Conservation (phyloP, 495 filamentous ascomycete genomes). For the Aspergillus sparsus region DNA sequence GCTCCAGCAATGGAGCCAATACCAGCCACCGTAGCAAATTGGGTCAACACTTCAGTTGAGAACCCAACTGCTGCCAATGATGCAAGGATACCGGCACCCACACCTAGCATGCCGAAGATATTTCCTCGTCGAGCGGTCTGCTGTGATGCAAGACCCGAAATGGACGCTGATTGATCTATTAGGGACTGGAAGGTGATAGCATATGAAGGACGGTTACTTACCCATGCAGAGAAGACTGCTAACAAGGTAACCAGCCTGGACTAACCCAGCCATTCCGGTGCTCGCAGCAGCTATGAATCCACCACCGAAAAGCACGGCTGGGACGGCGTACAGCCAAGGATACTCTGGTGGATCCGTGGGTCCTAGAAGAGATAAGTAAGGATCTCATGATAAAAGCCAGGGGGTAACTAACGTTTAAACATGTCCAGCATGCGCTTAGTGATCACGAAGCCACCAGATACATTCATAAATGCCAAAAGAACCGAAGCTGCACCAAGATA, state of each 20-base stretch:
- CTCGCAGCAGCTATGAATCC: slow-evolving; percentile 73
- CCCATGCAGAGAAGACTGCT: slow-evolving; percentile 76
- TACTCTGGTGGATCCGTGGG: slow-evolving; percentile 80
- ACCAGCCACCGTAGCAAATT: slow-evolving; percentile 70
- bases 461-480: slow-evolving; percentile 77
- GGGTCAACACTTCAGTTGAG: slow-evolving; percentile 66
- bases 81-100: slow-evolving; percentile 73
- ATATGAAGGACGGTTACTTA: slow-evolving; percentile 17
- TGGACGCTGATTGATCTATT: slow-evolving; percentile 43
- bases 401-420: slow-evolving; percentile 63
- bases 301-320: slow-evolving; percentile 70
- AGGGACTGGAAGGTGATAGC: background rate
- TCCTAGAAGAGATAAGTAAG: slow-evolving; percentile 38
- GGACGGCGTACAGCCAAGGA: slow-evolving; percentile 78
- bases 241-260: slow-evolving; percentile 78
- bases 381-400: background rate
- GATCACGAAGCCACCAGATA: slow-evolving; percentile 80
- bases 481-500: slow-evolving; percentile 73
- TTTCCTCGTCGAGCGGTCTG: slow-evolving; percentile 77
- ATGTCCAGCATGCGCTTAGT: slow-evolving; percentile 91
- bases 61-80: slow-evolving; percentile 79
- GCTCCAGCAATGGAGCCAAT: slow-evolving; percentile 63
- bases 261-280: slow-evolving; percentile 75
- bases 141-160: slow-evolving; percentile 74
- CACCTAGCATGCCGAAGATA: slow-evolving; percentile 76